Conservation (phyloP, 1,139 yeast genomes). For the Sugiyamaella xylanicola region DNA sequence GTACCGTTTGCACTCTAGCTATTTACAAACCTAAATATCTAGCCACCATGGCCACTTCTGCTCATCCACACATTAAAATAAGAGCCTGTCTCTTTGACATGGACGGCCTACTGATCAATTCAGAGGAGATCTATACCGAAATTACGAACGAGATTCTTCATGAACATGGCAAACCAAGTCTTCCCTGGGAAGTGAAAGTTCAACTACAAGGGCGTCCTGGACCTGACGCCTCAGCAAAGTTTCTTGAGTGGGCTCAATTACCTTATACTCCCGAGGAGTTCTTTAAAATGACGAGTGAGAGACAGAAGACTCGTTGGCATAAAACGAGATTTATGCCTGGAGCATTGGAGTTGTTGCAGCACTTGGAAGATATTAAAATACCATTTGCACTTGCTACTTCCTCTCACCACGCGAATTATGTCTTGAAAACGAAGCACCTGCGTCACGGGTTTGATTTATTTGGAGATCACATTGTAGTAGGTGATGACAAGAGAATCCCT, state of each 20-base stretch:
- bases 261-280: constrained; percentile 69
- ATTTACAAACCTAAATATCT: neutral
- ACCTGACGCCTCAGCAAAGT: constrained; percentile 57
- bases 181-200: constrained; percentile 89
- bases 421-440: constrained; percentile 70
- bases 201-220: constrained; percentile 92
- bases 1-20: neutral
- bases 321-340: constrained; percentile 76
- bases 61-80: constrained; percentile 9
- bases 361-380: constrained; percentile 52
- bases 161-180: constrained; percentile 68
- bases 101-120: constrained; percentile 91
- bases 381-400: constrained; percentile 96
- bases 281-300: constrained; percentile 51
- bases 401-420: constrained; percentile 61
- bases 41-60: neutral
- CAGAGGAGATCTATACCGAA: constrained; percentile 87
- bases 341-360: constrained; percentile 64
- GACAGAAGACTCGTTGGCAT: constrained; percentile 65
- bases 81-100: constrained; percentile 89
- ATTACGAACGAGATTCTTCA: constrained; percentile 67
- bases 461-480: constrained; percentile 71
- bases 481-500: constrained; percentile 83
- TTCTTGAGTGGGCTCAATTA: constrained; percentile 67
- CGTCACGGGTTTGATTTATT: constrained; percentile 63